Evolutionary conservation across 768 basidiomycete species (phyloP).

Genomic region (Boletus insuetus): DNA sequence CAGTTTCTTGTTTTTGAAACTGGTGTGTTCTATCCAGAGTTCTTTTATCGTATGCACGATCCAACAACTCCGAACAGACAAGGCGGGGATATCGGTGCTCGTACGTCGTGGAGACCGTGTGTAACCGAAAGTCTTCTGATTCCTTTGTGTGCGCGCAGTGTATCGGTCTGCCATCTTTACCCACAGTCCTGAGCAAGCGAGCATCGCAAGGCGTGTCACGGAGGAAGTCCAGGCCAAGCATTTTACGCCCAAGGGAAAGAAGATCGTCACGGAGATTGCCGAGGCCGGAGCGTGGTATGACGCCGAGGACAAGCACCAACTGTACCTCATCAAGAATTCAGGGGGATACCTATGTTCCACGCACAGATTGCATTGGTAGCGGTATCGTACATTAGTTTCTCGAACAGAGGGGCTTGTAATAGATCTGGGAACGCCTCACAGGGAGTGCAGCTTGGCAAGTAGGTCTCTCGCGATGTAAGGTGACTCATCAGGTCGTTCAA

Average conservation of each 20-base stretch:
- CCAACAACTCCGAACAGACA: slow-evolving; percentile 82
- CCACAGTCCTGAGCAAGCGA: slow-evolving; percentile 39
- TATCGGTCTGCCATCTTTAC: slow-evolving; percentile 94
- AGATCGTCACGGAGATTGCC: slow-evolving; percentile 30
- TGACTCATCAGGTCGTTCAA: too few species aligned
- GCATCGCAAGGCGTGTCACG: slow-evolving; percentile 72
- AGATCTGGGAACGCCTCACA: too few species aligned
- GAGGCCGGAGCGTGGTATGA: slow-evolving; percentile 69
- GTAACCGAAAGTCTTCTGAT: background rate
- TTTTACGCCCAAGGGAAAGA: background rate
- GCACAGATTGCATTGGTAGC: slow-evolving; percentile 78
- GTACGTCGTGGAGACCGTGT: slow-evolving; percentile 41
- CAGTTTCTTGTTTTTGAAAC: background rate
- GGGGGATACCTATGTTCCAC: slow-evolving; percentile 90
- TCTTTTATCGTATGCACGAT: slow-evolving; percentile 94
- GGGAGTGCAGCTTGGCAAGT: too few species aligned
- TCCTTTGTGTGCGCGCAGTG: slow-evolving; percentile 43
- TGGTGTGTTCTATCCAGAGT: slow-evolving; percentile 53
- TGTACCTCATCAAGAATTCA: slow-evolving; percentile 79
- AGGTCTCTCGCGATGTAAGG: too few species aligned
- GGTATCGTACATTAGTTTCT: too few species aligned
- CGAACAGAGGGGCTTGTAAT: too few species aligned
- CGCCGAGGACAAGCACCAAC: slow-evolving; percentile 81
- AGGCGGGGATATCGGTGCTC: slow-evolving; percentile 73
- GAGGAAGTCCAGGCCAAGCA: slow-evolving; percentile 63